Evolutionary conservation across 192 early-diverging fungal species (phyloP).

Genomic region (Kickxella alabastrina): DNA sequence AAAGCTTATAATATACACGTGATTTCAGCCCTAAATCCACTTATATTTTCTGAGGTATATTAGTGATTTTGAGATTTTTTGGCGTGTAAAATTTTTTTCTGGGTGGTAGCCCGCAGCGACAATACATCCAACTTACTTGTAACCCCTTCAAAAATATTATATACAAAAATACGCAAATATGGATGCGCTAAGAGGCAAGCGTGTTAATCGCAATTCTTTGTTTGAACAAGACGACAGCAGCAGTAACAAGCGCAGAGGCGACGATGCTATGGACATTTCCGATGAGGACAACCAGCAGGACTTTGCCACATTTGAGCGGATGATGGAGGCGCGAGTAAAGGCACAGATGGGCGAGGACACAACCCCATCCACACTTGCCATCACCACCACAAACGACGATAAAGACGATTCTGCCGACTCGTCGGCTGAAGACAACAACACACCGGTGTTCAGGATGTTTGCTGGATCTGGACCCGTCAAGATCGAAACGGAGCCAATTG

Average conservation of each 20-base stretch:
- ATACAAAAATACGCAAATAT: neutral
- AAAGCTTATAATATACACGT: too few species aligned
- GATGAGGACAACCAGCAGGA: conserved; percentile 24
- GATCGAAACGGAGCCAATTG: conserved; percentile 19
- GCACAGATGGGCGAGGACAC: conserved; percentile 1
- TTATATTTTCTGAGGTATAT: neutral
- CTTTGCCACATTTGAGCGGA: conserved; percentile 34
- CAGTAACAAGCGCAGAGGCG: neutral
- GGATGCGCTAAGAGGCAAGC: neutral
- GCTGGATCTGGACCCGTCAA: conserved; percentile 36
- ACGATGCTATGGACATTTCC: neutral
- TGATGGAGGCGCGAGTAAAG: conserved; percentile 35
- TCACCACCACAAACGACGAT: neutral
- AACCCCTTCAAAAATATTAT: neutral
- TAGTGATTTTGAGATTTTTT: too few species aligned
- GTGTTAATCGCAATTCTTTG: neutral
- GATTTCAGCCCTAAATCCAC: too few species aligned
- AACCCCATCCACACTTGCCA: neutral
- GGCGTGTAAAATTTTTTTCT: too few species aligned
- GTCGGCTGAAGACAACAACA: too few species aligned
- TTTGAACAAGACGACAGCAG: neutral
- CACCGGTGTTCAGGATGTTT: conserved; percentile 43
- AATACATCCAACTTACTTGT: too few species aligned
- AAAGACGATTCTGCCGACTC: neutral
- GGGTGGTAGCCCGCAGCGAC: too few species aligned